phyloP scores from a whole-genome alignment of 306 rosid genomes.

The Vachellia pachyceras region DNA sequence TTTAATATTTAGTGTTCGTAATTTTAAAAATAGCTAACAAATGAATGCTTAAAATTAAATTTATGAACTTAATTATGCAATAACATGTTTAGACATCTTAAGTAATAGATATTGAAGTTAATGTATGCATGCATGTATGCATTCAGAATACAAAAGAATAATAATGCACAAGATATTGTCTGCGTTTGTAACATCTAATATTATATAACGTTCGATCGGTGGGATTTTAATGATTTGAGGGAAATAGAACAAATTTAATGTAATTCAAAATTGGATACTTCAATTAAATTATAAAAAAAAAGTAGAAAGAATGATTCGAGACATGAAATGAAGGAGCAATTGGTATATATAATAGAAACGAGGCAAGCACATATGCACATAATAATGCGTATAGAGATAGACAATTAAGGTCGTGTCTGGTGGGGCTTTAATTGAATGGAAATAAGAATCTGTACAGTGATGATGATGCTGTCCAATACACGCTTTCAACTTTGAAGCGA shows the following conservation, averaged over 20 bases:
- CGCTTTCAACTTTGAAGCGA: background rate
- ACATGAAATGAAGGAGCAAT: background rate
- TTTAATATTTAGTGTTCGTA: background rate
- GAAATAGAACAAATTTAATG: too few relatives aligned
- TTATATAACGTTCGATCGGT: too few relatives aligned
- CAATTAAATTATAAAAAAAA: too few relatives aligned
- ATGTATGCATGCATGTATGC: too few relatives aligned
- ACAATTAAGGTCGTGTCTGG: background rate
- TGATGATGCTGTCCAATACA: background rate
- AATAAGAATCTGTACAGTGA: background rate
- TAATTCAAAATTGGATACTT: too few relatives aligned
- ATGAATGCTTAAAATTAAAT: background rate
- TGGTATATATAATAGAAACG: background rate
- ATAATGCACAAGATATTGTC: too few relatives aligned
- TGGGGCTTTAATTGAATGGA: background rate
- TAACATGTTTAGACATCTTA: background rate
- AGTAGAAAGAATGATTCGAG: background rate
- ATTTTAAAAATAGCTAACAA: background rate
- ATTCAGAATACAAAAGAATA: too few relatives aligned
- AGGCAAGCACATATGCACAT: background rate
- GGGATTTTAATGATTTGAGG: background rate
- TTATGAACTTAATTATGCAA: background rate
- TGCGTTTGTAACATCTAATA: too few relatives aligned
- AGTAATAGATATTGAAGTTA: too few relatives aligned
- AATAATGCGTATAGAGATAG: background rate